A percentile compares a stretch with the other conserved stretches of the same genome.
These are phyloP conservation scores for Trichosanthes cucumerina DNA, from an alignment of 306 rosid genomes.

Conservation along the genomic window DNA sequence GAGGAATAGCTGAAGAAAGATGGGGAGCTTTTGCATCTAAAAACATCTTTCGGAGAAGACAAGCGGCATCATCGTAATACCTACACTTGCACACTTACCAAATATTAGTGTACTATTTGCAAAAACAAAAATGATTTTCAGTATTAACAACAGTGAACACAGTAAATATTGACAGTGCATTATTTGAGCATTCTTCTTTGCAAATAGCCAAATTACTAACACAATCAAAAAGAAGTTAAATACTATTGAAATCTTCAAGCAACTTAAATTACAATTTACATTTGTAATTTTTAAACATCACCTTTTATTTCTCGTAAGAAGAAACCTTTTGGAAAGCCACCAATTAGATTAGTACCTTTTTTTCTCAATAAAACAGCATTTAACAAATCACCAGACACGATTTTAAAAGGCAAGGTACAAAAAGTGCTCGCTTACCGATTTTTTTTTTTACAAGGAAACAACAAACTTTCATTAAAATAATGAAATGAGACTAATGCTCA, in stretches of 20 bases:
- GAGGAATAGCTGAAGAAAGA: constrained; percentile 88
- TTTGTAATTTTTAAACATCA: background rate
- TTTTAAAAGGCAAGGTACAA: background rate
- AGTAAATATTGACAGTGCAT: background rate
- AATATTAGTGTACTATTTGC: constrained; percentile 9
- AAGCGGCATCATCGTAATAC: constrained; percentile 95
- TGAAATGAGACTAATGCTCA: too few relatives aligned
- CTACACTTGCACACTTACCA: constrained; percentile 23
- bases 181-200: background rate
- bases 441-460: too few relatives aligned
- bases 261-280: background rate
- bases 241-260: background rate
- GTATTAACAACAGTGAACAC: background rate
- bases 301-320: background rate
- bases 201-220: background rate
- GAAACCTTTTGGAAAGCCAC: background rate
- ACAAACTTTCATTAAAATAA: too few relatives aligned
- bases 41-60: constrained; percentile 89
- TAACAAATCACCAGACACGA: background rate
- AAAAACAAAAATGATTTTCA: constrained; percentile 7
- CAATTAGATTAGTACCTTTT: background rate
- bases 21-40: constrained; percentile 97
- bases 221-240: background rate
- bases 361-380: background rate
- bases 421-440: background rate